Percentiles rank a stretch among this genome's conserved stretches.
Conservation (phyloP, 148 eudicot genomes). For the Amaranthus hypochondriacus region DNA sequence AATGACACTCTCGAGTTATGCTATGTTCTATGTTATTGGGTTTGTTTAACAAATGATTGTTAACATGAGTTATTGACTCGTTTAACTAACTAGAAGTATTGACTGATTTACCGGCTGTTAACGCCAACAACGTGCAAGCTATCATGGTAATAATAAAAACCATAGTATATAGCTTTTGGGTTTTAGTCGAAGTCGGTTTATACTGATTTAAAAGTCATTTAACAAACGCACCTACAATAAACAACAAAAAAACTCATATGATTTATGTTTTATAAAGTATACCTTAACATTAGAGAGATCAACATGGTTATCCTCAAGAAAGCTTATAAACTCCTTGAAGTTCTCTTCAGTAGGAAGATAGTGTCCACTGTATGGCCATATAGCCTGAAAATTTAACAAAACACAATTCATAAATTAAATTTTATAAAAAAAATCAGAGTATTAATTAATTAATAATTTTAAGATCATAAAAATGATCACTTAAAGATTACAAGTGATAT, state of each 20-base stretch:
- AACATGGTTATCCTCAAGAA: constrained; percentile 69
- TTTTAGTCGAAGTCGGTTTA: no score
- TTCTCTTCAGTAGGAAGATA: constrained; percentile 90
- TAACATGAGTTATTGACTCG: no score
- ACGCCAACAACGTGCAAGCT: no score
- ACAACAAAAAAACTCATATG: neutral
- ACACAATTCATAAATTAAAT: neutral
- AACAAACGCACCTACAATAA: neutral
- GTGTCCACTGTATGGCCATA: constrained; percentile 97
- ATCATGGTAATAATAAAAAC: no score
- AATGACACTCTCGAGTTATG: neutral
- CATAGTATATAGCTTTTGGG: no score
- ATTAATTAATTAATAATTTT: neutral
- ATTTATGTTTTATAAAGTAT: constrained; percentile 14
- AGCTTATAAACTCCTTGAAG: constrained; percentile 75
- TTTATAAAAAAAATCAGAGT: neutral
- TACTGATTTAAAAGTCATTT: no score
- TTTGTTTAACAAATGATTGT: no score
- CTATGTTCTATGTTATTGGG: neutral
- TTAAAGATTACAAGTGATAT: no score
- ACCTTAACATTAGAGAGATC: constrained; percentile 81
- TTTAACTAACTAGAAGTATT: no score
- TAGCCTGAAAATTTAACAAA: constrained; percentile 39
- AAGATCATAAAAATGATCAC: no score
- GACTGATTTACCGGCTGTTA: no score